phyloP scores from a whole-genome alignment of 441 rosid species.

The Mallotus repandus region DNA sequence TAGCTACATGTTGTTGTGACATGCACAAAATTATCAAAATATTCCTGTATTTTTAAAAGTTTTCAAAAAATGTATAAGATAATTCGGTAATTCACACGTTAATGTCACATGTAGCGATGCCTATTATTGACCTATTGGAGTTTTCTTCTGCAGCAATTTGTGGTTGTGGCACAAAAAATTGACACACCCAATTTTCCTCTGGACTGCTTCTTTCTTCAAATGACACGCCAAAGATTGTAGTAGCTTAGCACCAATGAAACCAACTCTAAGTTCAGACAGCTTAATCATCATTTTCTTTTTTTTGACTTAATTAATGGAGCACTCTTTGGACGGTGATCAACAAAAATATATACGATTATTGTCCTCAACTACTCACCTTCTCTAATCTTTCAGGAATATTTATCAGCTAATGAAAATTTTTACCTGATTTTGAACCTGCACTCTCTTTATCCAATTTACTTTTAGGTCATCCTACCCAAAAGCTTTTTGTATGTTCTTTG shows the following conservation, averaged over 20 bases:
- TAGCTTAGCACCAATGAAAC: conserved; percentile 11
- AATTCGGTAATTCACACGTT: too few relatives aligned
- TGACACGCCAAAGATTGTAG: neutral
- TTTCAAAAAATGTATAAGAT: too few relatives aligned
- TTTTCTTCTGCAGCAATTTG: neutral
- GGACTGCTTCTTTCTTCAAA: conserved; percentile 10
- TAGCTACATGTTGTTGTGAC: too few relatives aligned
- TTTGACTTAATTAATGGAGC: neutral
- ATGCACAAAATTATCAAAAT: too few relatives aligned
- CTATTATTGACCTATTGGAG: neutral
- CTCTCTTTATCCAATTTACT: too few relatives aligned
- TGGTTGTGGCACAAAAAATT: conserved; percentile 8
- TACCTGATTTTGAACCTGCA: too few relatives aligned
- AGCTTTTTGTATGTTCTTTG: too few relatives aligned
- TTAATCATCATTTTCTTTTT: conserved; percentile 4
- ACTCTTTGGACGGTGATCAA: conserved; percentile 14
- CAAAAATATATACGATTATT: neutral
- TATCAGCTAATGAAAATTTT: too few relatives aligned
- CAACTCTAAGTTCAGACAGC: conserved; percentile 13
- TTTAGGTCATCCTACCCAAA: too few relatives aligned
- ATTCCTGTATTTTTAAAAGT: too few relatives aligned
- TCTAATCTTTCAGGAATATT: neutral
- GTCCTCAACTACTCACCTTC: conserved; percentile 3
- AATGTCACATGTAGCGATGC: too few relatives aligned
- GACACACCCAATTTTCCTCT: conserved; percentile 1